Percentiles rank a stretch among this genome's conserved stretches.
Evolutionary conservation across 805 yeast genomes (phyloP).

Genomic region (Zygosaccharomyces rouxii): DNA sequence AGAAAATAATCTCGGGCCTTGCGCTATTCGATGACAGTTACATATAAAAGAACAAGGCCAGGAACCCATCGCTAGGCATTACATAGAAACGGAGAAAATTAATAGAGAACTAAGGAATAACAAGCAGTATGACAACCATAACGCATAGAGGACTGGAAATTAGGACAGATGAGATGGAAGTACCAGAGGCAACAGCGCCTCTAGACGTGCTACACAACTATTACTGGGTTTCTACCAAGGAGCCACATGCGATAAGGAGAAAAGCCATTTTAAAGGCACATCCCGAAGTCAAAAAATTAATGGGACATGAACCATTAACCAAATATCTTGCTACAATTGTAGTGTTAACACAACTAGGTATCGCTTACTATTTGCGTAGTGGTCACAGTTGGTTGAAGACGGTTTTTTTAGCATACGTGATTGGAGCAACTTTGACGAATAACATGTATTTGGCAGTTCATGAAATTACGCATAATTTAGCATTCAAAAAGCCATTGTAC

Average conservation of each 20-base stretch:
- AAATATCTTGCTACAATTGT: slow-evolving; percentile 69
- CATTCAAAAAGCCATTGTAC: slow-evolving; percentile 71
- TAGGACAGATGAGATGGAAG: slow-evolving; percentile 15
- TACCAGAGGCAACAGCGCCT: slow-evolving; percentile 33
- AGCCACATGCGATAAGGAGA: slow-evolving; percentile 75
- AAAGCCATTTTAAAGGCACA: slow-evolving; percentile 67
- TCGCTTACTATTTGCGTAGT: slow-evolving; percentile 59
- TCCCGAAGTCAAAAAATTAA: slow-evolving; percentile 74
- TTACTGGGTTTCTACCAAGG: slow-evolving; percentile 78
- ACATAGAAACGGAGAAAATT: not conserved
- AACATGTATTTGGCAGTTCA: slow-evolving; percentile 84
- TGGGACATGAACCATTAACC: slow-evolving; percentile 83
- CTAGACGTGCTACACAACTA: slow-evolving; percentile 51
- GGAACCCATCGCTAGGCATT: not conserved
- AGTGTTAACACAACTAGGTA: slow-evolving; percentile 59
- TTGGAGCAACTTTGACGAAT: slow-evolving; percentile 85
- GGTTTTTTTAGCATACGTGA: slow-evolving; percentile 59
- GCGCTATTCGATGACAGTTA: not conserved
- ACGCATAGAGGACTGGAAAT: slow-evolving; percentile 14
- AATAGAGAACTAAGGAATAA: not conserved
- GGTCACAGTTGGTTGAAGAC: slow-evolving; percentile 50
- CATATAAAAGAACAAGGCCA: not conserved
- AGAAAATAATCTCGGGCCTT: not conserved
- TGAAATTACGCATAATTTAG: slow-evolving; percentile 80
- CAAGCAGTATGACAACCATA: slow-evolving; percentile 2